These are phyloP conservation scores for Chytriomyces sp. DNA, from an alignment of 192 early-diverging fungal genomes.

Conservation along the genomic window DNA sequence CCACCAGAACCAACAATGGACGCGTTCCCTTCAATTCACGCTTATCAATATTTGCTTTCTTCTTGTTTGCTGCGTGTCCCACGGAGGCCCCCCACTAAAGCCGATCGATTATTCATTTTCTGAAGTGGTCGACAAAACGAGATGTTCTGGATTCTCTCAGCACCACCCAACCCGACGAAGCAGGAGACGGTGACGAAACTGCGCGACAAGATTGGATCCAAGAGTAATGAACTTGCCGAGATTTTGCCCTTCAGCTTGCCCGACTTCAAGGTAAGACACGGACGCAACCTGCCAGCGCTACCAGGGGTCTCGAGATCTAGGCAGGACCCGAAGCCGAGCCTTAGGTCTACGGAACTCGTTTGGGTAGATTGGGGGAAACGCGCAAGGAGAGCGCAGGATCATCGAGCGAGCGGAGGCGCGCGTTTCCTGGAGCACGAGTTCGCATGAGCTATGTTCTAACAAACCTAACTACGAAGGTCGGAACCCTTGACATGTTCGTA, in stretches of 20 bases:
- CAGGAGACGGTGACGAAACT: constrained; percentile 66
- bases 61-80: constrained; percentile 64
- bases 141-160: constrained; percentile 65
- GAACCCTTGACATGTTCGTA: constrained; percentile 92
- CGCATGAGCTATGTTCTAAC: no score
- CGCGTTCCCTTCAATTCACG: constrained; percentile 83
- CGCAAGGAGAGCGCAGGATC: no score
- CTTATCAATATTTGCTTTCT: constrained; percentile 90
- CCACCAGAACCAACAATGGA: constrained; percentile 91
- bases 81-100: no score
- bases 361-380: no score
- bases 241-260: constrained; percentile 84
- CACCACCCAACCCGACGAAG: constrained; percentile 86
- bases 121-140: no score
- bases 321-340: no score
- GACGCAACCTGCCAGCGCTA: background rate
- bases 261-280: constrained; percentile 81
- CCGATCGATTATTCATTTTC: no score
- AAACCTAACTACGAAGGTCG: constrained; percentile 69
- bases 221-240: constrained; percentile 71
- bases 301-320: no score
- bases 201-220: constrained; percentile 68
- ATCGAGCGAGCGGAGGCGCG: no score
- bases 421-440: no score
- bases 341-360: no score